Evolutionary conservation across 805 yeast genomes (phyloP), one percentile per base, ranked within the genome.

Genomic region (Metschnikowia lunata): DNA sequence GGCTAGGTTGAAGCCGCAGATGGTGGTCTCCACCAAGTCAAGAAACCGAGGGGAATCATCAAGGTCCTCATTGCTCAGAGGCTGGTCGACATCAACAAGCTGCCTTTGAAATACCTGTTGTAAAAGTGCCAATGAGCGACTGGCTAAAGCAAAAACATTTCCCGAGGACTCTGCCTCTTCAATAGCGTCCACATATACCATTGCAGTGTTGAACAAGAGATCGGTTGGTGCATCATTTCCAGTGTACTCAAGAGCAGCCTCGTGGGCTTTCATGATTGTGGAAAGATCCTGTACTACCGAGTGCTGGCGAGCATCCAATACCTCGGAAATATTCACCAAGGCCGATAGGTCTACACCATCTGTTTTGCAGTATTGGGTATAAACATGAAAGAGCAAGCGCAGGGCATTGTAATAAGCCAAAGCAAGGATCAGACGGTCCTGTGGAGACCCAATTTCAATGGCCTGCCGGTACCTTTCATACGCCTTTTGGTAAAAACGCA

Each of bases 401-500:
- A 79, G 70, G 3, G 78, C 64, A 60, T 84, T 85, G 58, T 83
- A 84, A 48, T 73, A 65, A 4, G 50, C 27, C 66, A 37, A 31
- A 37, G 42, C 31, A 8, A 42, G 26, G 14, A 40, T 23, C n/a
- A 29, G n/a, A 23, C 36, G 37, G 42, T 13, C 50, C 33, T 23
- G 36, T 8, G 33, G 39, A 38, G 32, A 11, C 10, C 50, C 54
- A 29, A 55, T 41, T 26, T 42, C 39, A 39, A 73, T 57, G 1
- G 80, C 72, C 30, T 52, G 52, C 3, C 48, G 42, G 52, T 83
- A 83, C 34, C 59, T 51, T 9, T 56, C 58, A 48, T 68, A 76
- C 0, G 88, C 83, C 40, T 73, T 64, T 51, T 81, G 82, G 57
- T 82, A 84, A 51, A 83, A 83, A 33, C 90, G 59, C 10, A 84